Percentiles rank a stretch among this genome's conserved stretches.
Conservation (phyloP, 768 basidiomycete genomes). For the Candolleomyces efflorescens region DNA sequence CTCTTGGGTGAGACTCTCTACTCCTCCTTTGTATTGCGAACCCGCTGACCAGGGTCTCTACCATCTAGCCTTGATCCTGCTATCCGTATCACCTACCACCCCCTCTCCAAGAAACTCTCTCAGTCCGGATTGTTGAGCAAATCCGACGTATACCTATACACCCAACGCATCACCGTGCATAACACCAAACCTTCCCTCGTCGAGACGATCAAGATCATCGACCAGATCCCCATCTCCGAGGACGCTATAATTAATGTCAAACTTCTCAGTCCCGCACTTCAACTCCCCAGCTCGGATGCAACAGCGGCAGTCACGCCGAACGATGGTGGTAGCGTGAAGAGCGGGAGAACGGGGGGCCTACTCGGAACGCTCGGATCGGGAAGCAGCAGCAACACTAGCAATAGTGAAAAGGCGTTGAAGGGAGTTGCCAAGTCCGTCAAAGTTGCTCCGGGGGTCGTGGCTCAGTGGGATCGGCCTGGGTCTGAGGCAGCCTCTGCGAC, state of each 20-base stretch:
- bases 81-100: conserved; percentile 36
- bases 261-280: conserved; percentile 27
- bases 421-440: conserved; percentile 14
- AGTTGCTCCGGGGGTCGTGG: conserved; percentile 23
- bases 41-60: not conserved
- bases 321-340: no score
- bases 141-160: conserved; percentile 22
- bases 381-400: not conserved
- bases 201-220: conserved; percentile 32
- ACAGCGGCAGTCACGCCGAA: no score
- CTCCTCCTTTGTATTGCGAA: not conserved
- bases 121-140: conserved; percentile 32
- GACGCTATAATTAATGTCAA: conserved; percentile 36
- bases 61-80: conserved; percentile 33
- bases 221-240: conserved; percentile 36
- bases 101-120: conserved; percentile 27
- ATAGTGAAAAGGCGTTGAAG: not conserved
- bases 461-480: conserved; percentile 32
- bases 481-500: conserved; percentile 17
- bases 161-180: conserved; percentile 34
- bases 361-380: no score
- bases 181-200: conserved; percentile 33
- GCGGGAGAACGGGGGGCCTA: no score
- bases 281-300: not conserved
- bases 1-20: conserved; percentile 33